Evolutionary conservation across 805 yeast species (phyloP).

Genomic region (Saturnispora gosingensis): DNA sequence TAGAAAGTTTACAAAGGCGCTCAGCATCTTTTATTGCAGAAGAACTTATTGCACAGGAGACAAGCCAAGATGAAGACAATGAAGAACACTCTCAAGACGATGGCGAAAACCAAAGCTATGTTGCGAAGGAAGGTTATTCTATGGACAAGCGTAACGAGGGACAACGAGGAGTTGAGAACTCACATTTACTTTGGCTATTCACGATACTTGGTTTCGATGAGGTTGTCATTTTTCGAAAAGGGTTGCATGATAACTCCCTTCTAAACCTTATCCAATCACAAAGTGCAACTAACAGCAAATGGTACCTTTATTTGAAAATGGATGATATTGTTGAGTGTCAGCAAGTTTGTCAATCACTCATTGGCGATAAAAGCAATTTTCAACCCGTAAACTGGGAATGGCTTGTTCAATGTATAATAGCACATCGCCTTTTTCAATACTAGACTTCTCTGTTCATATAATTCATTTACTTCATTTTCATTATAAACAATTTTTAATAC

Average conservation of each 20-base stretch:
- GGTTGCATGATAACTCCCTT: background rate
- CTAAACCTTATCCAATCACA: background rate
- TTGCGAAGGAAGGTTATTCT: background rate
- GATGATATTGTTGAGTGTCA: background rate
- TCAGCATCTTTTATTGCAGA: conserved; percentile 12
- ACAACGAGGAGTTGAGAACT: background rate
- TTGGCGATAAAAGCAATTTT: background rate
- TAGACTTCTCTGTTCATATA: background rate
- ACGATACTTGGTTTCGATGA: background rate
- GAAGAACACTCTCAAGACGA: background rate
- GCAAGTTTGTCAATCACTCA: background rate
- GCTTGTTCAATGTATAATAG: background rate
- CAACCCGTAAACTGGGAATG: background rate
- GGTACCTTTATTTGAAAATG: background rate
- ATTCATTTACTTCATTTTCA: too few species aligned
- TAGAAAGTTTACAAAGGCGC: conserved; percentile 7
- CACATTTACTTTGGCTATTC: background rate
- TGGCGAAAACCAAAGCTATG: background rate
- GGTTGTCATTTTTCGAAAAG: background rate
- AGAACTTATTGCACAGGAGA: background rate
- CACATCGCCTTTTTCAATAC: background rate
- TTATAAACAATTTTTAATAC: too few species aligned
- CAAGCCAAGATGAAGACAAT: conserved; percentile 3
- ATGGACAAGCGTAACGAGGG: background rate
- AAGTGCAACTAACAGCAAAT: background rate